Conservation (phyloP, 2,329 filamentous ascomycete genomes). For the Trichoderma asperellum region DNA sequence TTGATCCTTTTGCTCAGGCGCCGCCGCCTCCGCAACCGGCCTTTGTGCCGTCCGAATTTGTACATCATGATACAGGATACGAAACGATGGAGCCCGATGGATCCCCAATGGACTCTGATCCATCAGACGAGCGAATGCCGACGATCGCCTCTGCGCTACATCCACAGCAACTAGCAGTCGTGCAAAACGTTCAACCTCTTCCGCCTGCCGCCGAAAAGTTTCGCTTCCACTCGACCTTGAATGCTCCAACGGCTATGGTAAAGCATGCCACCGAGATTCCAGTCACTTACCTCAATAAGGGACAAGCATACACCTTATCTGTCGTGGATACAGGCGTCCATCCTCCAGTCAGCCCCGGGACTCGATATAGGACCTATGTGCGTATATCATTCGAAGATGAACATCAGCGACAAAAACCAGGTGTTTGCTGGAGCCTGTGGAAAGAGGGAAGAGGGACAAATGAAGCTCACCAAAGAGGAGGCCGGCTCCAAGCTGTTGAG, state of each 20-base stretch:
- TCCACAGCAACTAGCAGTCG: conserved; percentile 51
- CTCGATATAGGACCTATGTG: conserved; percentile 85
- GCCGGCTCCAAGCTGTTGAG: conserved; percentile 91
- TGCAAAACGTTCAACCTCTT: conserved; percentile 51
- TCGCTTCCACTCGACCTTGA: conserved; percentile 85
- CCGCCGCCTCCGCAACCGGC: conserved; percentile 57
- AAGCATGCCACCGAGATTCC: conserved; percentile 88
- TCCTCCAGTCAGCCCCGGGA: conserved; percentile 60
- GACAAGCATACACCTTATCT: conserved; percentile 87
- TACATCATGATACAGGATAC: conserved; percentile 79
- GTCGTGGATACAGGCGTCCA: conserved; percentile 76
- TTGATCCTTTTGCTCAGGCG: conserved; percentile 71
- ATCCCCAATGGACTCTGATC: conserved; percentile 65
- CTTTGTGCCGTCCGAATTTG: conserved; percentile 78
- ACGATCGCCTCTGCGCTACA: conserved; percentile 65
- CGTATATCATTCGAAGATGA: conserved; percentile 98
- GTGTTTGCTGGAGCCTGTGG: conserved; percentile 85
- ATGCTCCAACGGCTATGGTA: conserved; percentile 96
- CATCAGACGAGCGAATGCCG: conserved; percentile 54
- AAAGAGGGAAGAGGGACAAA: conserved; percentile 96
- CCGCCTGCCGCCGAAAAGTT: conserved; percentile 70
- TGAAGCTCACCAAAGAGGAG: conserved; percentile 90
- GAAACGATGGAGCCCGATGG: conserved; percentile 78
- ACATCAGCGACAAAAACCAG: conserved; percentile 82
- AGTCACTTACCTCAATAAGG: conserved; percentile 97